These are phyloP conservation scores for Halophytophthora batemanensis DNA, from an alignment of 352 stramenopile species.

Conservation along the genomic window DNA sequence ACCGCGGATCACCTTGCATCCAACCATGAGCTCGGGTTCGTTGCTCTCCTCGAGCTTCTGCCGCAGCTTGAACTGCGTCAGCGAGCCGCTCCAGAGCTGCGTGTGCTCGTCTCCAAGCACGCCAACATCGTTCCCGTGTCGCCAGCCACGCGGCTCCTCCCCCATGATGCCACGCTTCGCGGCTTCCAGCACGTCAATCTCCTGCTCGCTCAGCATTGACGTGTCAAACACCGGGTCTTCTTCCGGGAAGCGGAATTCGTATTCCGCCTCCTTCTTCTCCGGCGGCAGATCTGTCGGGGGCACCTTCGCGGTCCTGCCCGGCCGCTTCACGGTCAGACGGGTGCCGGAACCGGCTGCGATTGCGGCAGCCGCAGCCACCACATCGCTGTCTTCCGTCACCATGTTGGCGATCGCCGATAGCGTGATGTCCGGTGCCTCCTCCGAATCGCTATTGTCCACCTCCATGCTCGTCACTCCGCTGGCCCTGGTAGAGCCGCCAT, in stretches of 20 bases:
- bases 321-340: slow-evolving; percentile 42
- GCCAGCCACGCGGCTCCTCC: slow-evolving; percentile 53
- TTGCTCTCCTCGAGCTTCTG: slow-evolving; percentile 41
- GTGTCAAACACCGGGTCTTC: slow-evolving; percentile 59
- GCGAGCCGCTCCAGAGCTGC: slow-evolving; percentile 69
- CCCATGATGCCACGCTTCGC: slow-evolving; percentile 70
- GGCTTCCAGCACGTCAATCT: slow-evolving; percentile 58
- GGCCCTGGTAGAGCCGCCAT: slow-evolving; percentile 17
- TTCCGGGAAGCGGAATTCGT: slow-evolving; percentile 70
- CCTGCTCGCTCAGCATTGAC: slow-evolving; percentile 45
- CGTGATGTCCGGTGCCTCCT: slow-evolving; percentile 74
- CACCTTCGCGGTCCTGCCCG: slow-evolving; percentile 23
- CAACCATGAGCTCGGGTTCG: slow-evolving; percentile 66
- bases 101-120: slow-evolving; percentile 67
- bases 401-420: slow-evolving; percentile 85
- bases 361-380: slow-evolving; percentile 47
- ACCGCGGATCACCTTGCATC: slow-evolving; percentile 86
- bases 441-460: slow-evolving; percentile 76
- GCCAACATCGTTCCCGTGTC: slow-evolving; percentile 71
- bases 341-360: slow-evolving; percentile 39
- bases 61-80: slow-evolving; percentile 67
- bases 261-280: slow-evolving; percentile 35
- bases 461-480: slow-evolving; percentile 65
- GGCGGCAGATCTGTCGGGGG: slow-evolving; percentile 25
- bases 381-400: slow-evolving; percentile 77